Percentiles rank a stretch among this genome's conserved stretches.
Evolutionary conservation across 148 eudicot genomes (phyloP).

Genomic region (Rhododendron henanense): DNA sequence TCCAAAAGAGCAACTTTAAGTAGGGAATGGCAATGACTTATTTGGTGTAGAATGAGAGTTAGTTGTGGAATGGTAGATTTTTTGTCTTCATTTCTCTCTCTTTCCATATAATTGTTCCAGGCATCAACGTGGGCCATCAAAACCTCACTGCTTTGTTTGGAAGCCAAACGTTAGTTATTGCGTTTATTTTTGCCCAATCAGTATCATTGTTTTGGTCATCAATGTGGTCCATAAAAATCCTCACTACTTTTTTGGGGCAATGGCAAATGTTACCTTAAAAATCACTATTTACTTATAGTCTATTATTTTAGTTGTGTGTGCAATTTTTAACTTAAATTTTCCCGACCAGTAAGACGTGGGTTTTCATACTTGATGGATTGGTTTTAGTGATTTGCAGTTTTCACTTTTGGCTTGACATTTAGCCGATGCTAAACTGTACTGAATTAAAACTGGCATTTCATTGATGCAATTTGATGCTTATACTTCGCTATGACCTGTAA

Average conservation of each 20-base stretch:
- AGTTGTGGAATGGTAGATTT: constrained; percentile 9
- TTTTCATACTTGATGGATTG: not conserved
- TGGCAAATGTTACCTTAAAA: not conserved
- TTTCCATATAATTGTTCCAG: not conserved
- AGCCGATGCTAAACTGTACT: not conserved
- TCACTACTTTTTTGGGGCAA: not conserved
- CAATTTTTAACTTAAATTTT: too few relatives aligned
- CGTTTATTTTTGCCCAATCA: not conserved
- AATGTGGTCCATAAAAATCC: not conserved
- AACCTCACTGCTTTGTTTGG: not conserved
- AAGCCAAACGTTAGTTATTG: not conserved
- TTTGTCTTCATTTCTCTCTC: not conserved
- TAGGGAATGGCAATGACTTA: not conserved
- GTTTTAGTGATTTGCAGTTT: not conserved
- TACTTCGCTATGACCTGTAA: not conserved
- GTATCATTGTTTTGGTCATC: not conserved
- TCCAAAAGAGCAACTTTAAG: not conserved
- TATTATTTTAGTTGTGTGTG: not conserved
- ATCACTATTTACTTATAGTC: not conserved
- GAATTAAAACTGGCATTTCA: not conserved
- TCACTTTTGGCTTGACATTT: not conserved
- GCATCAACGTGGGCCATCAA: not conserved
- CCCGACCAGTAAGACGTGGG: too few relatives aligned
- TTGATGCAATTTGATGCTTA: not conserved
- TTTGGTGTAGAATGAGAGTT: constrained; percentile 1